Conservation (phyloP, 305 asterid genomes). For the Fraxinus ornus region DNA sequence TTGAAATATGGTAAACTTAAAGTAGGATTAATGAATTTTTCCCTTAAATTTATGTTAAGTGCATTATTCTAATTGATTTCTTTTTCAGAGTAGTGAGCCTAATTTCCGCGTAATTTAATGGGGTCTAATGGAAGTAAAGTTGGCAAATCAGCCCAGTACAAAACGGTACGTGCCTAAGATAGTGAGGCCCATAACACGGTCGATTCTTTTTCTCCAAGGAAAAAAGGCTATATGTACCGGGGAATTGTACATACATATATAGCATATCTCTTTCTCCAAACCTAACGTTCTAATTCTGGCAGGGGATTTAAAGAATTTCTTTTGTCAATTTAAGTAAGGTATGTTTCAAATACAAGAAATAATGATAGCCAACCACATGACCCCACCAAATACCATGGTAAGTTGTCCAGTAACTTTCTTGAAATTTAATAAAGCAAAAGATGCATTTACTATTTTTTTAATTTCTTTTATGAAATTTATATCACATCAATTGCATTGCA, state of each 20-base stretch:
- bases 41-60: too few species aligned
- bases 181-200: not conserved
- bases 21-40: too few species aligned
- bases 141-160: not conserved
- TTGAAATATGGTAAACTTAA: too few species aligned
- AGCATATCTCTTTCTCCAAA: too few species aligned
- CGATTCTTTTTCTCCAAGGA: not conserved
- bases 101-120: too few species aligned
- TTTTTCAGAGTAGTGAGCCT: too few species aligned
- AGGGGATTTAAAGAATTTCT: not conserved
- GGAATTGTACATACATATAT: too few species aligned
- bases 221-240: too few species aligned
- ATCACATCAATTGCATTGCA: not conserved
- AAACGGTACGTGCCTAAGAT: not conserved
- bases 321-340: not conserved
- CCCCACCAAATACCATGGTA: not conserved
- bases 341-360: not conserved
- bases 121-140: not conserved
- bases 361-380: not conserved
- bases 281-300: not conserved
- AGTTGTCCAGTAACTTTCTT: conserved; percentile 14
- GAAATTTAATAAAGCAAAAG: conserved; percentile 8
- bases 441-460: not conserved
- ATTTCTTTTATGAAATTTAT: not conserved
- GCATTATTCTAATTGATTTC: too few species aligned